Base-by-base conservation (phyloP, 768 basidiomycete species). In the Lactarius quietus region DNA sequence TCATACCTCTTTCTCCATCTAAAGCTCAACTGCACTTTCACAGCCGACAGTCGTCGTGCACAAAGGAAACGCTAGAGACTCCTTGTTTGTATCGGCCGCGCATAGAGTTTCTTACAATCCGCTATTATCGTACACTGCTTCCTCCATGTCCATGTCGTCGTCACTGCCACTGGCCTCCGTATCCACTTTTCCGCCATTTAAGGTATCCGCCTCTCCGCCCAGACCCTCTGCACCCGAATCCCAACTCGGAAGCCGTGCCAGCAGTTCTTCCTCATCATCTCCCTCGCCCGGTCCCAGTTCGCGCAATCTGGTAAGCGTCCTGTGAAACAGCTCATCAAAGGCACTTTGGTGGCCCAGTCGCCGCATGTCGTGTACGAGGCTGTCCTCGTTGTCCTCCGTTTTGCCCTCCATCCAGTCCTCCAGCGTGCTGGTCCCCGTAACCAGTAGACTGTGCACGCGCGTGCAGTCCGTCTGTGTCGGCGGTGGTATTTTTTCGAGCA, bases 391-490 rank as follows among this genome's bases (percentile, higher is more conserved):
- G 15, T 59, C 69, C 33, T 70, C 71, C 6, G 72, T 74, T 59
- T 74, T 71, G 33, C 70, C 71, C 6, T 76, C 70, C 51, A 91
- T 66, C 90, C 90, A 93, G 67, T 89, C 89, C 69, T 92, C 90
- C 52, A 93, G 71, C 10, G 73, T 77, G 14, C 83, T 80, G 31
- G 83, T 81, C 0, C 86, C 88, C 0, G 80, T 78, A 4, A 89
- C 76, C 35, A 92, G 77, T 56, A 92, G 70, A 69, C 90, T 91
- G 45, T 83, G 78, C 29, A 92, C 73, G n/a, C 90, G 79, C 15
- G 88, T 86, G 36, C 84, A 76, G 68, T 92, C 91, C 6, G 91
- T 93, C 70, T 88, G 86, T 63, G 78, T 89, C 54, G 85, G 73
- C 3, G 83, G 82, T 5, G 84, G 66, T 6, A 75, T 68, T 33